Percentiles rank a stretch among this genome's conserved stretches.
These are phyloP conservation scores for Otatea glauca DNA, from an alignment of 176 grass and related monocot genomes.

Conservation along the genomic window DNA sequence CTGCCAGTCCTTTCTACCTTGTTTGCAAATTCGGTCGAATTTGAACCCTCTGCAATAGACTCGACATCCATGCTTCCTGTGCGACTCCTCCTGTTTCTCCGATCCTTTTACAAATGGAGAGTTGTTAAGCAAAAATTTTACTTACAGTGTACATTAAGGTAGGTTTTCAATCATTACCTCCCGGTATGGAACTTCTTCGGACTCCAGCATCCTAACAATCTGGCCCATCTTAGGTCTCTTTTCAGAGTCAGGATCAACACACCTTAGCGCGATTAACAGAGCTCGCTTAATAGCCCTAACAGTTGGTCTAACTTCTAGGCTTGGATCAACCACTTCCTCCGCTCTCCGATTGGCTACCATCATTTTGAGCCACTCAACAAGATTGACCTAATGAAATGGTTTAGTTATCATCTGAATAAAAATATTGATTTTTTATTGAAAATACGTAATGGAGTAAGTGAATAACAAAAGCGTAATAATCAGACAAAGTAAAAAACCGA, in stretches of 20 bases:
- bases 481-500: not conserved
- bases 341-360: conserved; percentile 76
- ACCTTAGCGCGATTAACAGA: conserved; percentile 67
- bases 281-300: conserved; percentile 66
- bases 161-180: conserved; percentile 57
- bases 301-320: conserved; percentile 57
- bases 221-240: conserved; percentile 91
- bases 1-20: conserved; percentile 59
- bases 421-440: not conserved
- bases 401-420: conserved; percentile 9
- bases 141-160: conserved; percentile 17
- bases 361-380: conserved; percentile 90
- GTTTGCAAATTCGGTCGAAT: conserved; percentile 58
- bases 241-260: conserved; percentile 85
- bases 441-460: not conserved
- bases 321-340: conserved; percentile 81
- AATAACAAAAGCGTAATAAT: not conserved
- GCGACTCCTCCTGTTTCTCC: conserved; percentile 64
- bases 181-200: conserved; percentile 74
- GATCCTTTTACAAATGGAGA: conserved; percentile 49
- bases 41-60: conserved; percentile 58
- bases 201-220: conserved; percentile 82
- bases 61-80: conserved; percentile 72
- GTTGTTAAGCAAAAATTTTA: not conserved
- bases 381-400: conserved; percentile 63